Conservation (phyloP, 2,329 filamentous ascomycete species). For the Penicillium sp. region DNA sequence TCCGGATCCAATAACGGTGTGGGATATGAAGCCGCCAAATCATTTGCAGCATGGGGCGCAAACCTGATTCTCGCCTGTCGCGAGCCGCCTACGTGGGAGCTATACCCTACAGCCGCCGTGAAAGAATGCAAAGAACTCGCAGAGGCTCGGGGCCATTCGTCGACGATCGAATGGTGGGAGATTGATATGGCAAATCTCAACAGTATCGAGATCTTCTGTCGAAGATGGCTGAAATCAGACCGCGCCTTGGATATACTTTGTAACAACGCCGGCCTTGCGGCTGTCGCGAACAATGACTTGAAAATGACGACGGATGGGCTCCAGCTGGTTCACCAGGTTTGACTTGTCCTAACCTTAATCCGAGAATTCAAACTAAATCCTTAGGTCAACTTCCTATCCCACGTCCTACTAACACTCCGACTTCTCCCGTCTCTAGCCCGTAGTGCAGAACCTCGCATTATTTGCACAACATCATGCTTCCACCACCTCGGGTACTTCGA, state of each 20-base stretch:
- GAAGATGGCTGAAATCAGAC: slow-evolving; percentile 11
- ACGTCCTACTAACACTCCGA: slow-evolving; percentile 15
- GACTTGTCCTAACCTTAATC: neutral
- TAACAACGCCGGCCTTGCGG: slow-evolving; percentile 15
- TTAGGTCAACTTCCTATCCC: slow-evolving; percentile 17
- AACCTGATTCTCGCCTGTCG: slow-evolving; percentile 19
- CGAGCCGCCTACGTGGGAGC: slow-evolving; percentile 14
- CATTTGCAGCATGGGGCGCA: slow-evolving; percentile 15
- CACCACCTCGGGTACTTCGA: slow-evolving; percentile 14
- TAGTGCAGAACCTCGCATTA: slow-evolving; percentile 9
- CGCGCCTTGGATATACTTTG: slow-evolving; percentile 14
- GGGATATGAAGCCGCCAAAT: slow-evolving; percentile 15
- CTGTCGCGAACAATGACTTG: neutral
- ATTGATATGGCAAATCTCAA: slow-evolving; percentile 15
- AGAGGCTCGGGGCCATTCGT: slow-evolving; percentile 4
- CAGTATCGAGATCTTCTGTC: slow-evolving; percentile 12
- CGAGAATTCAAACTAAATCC: neutral
- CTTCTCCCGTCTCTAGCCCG: slow-evolving; percentile 16
- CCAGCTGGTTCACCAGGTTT: slow-evolving; percentile 13
- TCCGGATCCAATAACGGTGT: slow-evolving; percentile 17
- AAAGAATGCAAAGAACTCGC: slow-evolving; percentile 9
- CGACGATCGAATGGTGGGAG: slow-evolving; percentile 14
- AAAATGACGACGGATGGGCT: slow-evolving; percentile 15
- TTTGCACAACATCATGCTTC: slow-evolving; percentile 17
- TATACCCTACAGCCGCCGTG: slow-evolving; percentile 9